Percentiles rank a stretch among this genome's conserved stretches.
These are phyloP conservation scores for Nitzschia inconspicua DNA, from an alignment of 108 stramenopile species.

Conservation along the genomic window DNA sequence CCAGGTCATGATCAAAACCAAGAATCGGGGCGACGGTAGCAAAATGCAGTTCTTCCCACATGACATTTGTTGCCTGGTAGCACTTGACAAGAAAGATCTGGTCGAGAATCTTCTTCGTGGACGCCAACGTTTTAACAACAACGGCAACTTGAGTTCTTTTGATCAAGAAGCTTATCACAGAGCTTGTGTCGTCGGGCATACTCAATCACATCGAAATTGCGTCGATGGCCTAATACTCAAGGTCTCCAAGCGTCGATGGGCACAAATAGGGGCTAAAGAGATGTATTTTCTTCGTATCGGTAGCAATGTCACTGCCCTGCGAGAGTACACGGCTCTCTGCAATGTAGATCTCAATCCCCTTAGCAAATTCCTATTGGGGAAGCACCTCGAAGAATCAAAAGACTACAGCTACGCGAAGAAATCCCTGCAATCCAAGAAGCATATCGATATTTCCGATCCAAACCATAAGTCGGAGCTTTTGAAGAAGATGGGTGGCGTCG, in stretches of 20 bases:
- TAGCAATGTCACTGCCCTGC: conserved; percentile 66
- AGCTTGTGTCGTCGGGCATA: conserved; percentile 62
- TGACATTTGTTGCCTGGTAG: conserved; percentile 38
- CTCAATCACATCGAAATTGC: conserved; percentile 46
- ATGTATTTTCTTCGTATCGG: conserved; percentile 70
- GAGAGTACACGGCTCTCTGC: conserved; percentile 84
- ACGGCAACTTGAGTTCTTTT: neutral
- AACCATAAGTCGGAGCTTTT: conserved; percentile 38
- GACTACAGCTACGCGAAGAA: neutral
- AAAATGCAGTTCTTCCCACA: conserved; percentile 30
- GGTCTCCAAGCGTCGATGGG: conserved; percentile 68
- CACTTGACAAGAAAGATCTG: conserved; percentile 22
- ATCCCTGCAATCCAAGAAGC: neutral
- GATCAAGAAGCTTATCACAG: conserved; percentile 10
- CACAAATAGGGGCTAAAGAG: conserved; percentile 10
- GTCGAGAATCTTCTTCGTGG: conserved; percentile 19
- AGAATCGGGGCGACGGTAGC: conserved; percentile 5
- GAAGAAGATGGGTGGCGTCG: conserved; percentile 59
- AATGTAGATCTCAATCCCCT: conserved; percentile 65
- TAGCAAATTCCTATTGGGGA: conserved; percentile 55
- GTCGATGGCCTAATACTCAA: conserved; percentile 54
- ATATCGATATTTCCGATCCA: neutral
- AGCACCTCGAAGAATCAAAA: conserved; percentile 21
- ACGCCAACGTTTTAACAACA: neutral
- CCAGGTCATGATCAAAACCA: conserved; percentile 13